Evolutionary conservation across 306 rosid genomes (phyloP).

Genomic region (Hippophae rhamnoides): DNA sequence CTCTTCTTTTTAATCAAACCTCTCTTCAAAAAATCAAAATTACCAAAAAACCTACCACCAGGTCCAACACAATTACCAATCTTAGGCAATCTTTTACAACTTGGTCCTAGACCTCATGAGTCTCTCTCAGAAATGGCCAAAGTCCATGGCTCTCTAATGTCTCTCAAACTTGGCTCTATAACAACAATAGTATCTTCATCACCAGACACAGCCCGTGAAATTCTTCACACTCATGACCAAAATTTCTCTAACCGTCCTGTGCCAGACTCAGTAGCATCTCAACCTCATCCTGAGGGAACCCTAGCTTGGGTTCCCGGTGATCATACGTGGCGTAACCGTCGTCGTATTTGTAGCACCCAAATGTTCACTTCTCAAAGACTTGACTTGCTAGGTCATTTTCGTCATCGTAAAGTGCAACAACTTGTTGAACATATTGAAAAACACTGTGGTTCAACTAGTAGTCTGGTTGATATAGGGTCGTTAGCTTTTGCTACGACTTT

Average conservation of each 20-base stretch:
- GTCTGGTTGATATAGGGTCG: background rate
- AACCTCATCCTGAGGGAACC: slow-evolving; percentile 8
- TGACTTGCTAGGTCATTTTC: background rate
- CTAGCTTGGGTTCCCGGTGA: slow-evolving; percentile 16
- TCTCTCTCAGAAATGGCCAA: slow-evolving; percentile 13
- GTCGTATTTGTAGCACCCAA: background rate
- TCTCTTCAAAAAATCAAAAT: no score
- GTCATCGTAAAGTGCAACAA: background rate
- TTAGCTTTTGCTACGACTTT: background rate
- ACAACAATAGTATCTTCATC: no score
- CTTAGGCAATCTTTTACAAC: slow-evolving; percentile 30
- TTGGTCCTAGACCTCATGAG: slow-evolving; percentile 24
- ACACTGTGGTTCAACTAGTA: background rate
- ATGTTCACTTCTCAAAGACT: background rate
- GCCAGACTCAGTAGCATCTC: slow-evolving; percentile 6
- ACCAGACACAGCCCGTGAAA: background rate
- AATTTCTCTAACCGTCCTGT: slow-evolving; percentile 11
- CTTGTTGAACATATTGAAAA: background rate
- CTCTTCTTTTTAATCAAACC: no score
- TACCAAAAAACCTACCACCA: slow-evolving; percentile 10
- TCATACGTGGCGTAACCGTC: background rate
- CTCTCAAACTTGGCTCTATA: no score
- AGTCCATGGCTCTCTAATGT: slow-evolving; percentile 6
- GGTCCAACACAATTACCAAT: slow-evolving; percentile 33
- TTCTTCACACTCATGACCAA: slow-evolving; percentile 16